Evolutionary conservation across 257 asterid species (phyloP), one percentile per base, ranked within the genome.

Genomic region (Solanum microdontum): DNA sequence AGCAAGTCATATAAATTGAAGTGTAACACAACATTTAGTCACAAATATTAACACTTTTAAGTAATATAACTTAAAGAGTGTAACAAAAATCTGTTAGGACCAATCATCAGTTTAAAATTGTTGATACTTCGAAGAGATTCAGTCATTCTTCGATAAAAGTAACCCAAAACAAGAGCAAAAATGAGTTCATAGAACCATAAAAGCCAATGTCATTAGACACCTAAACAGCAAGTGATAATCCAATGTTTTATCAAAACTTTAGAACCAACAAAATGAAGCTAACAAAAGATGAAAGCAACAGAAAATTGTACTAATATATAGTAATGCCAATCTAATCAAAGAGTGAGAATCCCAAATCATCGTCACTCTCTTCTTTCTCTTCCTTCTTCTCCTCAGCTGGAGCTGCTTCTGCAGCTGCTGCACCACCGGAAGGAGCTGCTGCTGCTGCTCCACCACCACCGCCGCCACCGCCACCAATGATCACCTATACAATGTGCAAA

Each of bases 311-410:
- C 62, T n/a, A 37, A 24, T 8, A 39, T 79, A 66, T 66, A 26
- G 37, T 8, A 19, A 21, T 13, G 37, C 7, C 66, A 66, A 80
- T 24, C 88, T 91, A 90, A 66, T 93, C 97, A 10, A 94, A 95
- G 39, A 95, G 98, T 12, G 94, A 91, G 91, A 91, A 91, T 58
- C 96, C 96, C 91, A 93, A 82, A 43, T 94, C 98, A 0, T 94
- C 98, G 1, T 95, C 98, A 37, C 95, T 94, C 90, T 91, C 98
- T 88, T 93, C 97, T 87, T 93, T 91, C 91, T 92, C 94, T 90
- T 94, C 95, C 88, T 92, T 92, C 91, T 92, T 91, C 91, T 93
- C 94, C 91, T 91, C 98, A 1, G 93, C 93, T 2, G 95, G 89
- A 75, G 97, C 87, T 66, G 94, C 94, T 86, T 91, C 94, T 3